Evolutionary conservation across 1,284 basidiomycete genomes (phyloP), one percentile per base, ranked within the genome.

Genomic region (Microbotryum saponariae): DNA sequence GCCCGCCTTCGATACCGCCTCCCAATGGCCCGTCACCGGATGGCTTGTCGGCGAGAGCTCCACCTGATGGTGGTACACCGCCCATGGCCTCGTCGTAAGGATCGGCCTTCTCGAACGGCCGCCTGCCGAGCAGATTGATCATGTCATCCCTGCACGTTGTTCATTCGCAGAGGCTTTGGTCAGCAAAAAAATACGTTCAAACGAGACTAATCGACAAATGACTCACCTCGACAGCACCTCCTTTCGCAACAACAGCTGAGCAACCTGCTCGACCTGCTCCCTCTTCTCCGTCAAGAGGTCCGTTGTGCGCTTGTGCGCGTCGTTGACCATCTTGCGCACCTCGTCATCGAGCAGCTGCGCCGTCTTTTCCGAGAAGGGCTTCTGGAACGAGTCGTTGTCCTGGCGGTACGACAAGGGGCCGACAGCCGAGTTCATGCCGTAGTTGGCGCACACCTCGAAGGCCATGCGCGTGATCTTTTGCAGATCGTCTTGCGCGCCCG

Each of bases 401-500:
- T 91, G 84, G 54, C 84, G 82, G 74, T 97, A 99, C 71, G 89
- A 92, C 67, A 99, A 88, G 2, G 96, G 96, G 1, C 94, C 94
- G 65, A 99, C 91, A 57, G 85, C 83, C 57, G 83, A 81, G 78
- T 94, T 94, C 94, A 99, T 97, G 63, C 94, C 94, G 76, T 93
- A 78, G 60, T 74, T 75, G 14, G 75, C 73, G 66, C 80, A 79
- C 45, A 82, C 91, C 78, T 97, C 93, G 68, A 94, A 97, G 2
- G 94, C 96, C 86, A 97, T 92, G 67, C 89, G 85, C 10, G 96
- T 97, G 70, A 98, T 96, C 79, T 97, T 98, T 77, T 94, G 91
- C 31, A 67, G 51, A 55, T 67, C 67, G 49, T 67, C 67, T 77
- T 97, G 91, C 4, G 96, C 96, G 70, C 94, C 94, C 2, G 94